Conservation (phyloP, 176 grass and related monocot genomes). For the Triticum timopheevii region DNA sequence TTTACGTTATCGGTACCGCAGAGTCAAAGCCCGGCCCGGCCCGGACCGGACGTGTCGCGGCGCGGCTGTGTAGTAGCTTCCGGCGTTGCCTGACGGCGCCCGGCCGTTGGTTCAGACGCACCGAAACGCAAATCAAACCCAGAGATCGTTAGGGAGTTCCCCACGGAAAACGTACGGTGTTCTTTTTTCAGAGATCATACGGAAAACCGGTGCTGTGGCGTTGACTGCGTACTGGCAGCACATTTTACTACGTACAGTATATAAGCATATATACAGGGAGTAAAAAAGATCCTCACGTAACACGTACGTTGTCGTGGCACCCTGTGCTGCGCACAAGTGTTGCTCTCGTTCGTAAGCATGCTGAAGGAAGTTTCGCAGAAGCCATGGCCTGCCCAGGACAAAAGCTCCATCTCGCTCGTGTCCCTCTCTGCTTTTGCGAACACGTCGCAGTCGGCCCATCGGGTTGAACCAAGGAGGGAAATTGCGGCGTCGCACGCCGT, state of each 20-base stretch:
- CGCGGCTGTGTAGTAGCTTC: neutral
- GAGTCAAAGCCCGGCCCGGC: conserved; percentile 2
- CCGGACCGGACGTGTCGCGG: neutral
- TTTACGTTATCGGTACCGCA: neutral
- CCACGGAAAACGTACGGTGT: neutral
- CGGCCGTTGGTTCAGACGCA: neutral
- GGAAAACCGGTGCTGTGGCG: neutral
- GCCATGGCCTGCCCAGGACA: neutral
- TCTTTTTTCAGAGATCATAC: no score
- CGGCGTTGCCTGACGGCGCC: neutral
- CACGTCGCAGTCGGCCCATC: neutral
- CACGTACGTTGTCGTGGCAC: neutral
- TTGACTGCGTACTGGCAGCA: neutral
- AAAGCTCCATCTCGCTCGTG: neutral
- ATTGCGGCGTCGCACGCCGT: neutral
- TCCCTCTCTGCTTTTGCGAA: neutral
- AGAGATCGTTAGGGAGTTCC: neutral
- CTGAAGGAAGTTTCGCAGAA: neutral
- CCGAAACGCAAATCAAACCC: neutral
- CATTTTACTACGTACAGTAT: neutral
- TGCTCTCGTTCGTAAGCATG: neutral
- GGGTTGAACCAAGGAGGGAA: neutral
- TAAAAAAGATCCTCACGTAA: neutral
- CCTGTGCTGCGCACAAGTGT: neutral
- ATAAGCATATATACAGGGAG: no score